These are phyloP conservation scores for Leccinum variicolor DNA, from an alignment of 768 basidiomycete genomes.

Conservation along the genomic window DNA sequence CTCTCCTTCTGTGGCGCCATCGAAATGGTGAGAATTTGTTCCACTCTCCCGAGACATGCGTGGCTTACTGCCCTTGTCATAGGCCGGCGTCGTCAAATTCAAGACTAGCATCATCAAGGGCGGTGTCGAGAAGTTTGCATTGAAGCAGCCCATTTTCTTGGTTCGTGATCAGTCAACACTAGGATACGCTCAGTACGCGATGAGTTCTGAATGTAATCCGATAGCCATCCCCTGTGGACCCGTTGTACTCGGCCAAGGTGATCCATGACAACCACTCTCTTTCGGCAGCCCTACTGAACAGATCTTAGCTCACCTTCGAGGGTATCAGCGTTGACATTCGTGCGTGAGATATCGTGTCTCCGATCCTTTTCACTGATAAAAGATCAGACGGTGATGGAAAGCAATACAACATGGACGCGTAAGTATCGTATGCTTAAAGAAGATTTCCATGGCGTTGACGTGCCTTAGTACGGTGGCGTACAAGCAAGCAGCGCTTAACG, in stretches of 20 bases:
- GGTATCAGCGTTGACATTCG: conserved; percentile 72
- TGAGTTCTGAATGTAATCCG: not conserved
- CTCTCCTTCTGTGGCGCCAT: conserved; percentile 76
- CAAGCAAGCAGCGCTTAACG: conserved; percentile 76
- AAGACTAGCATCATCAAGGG: conserved; percentile 70
- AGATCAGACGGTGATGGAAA: conserved; percentile 62
- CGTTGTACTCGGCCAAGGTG: conserved; percentile 67
- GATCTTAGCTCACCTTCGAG: conserved; percentile 60
- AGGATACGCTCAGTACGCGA: not conserved
- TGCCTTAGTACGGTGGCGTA: conserved; percentile 62
- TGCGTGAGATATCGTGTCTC: conserved; percentile 27
- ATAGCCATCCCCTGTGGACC: conserved; percentile 73
- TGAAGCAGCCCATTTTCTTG: conserved; percentile 59
- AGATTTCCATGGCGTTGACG: not conserved
- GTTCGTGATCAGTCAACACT: conserved; percentile 32
- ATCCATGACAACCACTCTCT: not conserved
- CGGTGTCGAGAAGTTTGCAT: conserved; percentile 67
- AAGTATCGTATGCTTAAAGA: conserved; percentile 16
- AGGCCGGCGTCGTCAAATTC: conserved; percentile 73
- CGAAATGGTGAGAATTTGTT: conserved; percentile 52
- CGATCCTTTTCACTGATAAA: conserved; percentile 1
- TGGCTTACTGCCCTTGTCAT: not conserved
- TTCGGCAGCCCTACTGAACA: not conserved
- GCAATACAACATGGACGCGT: conserved; percentile 79
- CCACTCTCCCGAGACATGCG: not conserved